These are phyloP conservation scores for Suillus clintonianus DNA, from an alignment of 768 basidiomycete species.

Conservation along the genomic window DNA sequence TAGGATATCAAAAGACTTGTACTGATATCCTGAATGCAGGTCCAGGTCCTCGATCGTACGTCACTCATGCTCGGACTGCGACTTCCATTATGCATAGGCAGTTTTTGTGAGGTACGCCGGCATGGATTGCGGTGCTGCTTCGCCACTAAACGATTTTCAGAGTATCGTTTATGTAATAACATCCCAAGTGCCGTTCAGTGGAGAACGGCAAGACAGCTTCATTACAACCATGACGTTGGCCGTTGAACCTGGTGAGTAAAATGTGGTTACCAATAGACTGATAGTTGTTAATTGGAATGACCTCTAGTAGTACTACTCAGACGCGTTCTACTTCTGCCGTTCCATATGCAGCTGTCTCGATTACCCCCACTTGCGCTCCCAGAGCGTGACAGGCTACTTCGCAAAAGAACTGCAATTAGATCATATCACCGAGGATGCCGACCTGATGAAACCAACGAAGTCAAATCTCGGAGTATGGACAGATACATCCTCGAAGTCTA, in stretches of 20 bases:
- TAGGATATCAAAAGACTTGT: not conserved
- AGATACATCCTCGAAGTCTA: constrained; percentile 89
- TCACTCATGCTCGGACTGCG: not conserved
- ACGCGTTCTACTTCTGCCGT: constrained; percentile 87
- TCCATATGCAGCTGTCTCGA: constrained; percentile 76
- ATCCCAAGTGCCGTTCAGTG: constrained; percentile 71
- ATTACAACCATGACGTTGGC: constrained; percentile 94
- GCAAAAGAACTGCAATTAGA: constrained; percentile 67
- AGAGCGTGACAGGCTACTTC: constrained; percentile 75
- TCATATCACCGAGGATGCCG: constrained; percentile 65
- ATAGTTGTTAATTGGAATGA: constrained; percentile 8
- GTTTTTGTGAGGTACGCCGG: not conserved
- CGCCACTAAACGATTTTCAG: constrained; percentile 38
- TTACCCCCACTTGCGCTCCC: constrained; percentile 50
- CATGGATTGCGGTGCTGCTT: not conserved
- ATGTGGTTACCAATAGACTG: not conserved
- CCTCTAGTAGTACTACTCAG: constrained; percentile 74
- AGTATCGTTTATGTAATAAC: constrained; percentile 72
- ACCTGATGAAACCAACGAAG: constrained; percentile 72
- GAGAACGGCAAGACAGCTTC: constrained; percentile 85
- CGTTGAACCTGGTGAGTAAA: constrained; percentile 74
- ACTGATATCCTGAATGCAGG: not conserved
- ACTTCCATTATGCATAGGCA: not conserved
- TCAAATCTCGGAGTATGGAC: constrained; percentile 93
- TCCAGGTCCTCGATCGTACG: not conserved